Evolutionary conservation across 176 grass and related monocot genomes (phyloP), one percentile per base, ranked within the genome.

Genomic region (Canna indica): DNA sequence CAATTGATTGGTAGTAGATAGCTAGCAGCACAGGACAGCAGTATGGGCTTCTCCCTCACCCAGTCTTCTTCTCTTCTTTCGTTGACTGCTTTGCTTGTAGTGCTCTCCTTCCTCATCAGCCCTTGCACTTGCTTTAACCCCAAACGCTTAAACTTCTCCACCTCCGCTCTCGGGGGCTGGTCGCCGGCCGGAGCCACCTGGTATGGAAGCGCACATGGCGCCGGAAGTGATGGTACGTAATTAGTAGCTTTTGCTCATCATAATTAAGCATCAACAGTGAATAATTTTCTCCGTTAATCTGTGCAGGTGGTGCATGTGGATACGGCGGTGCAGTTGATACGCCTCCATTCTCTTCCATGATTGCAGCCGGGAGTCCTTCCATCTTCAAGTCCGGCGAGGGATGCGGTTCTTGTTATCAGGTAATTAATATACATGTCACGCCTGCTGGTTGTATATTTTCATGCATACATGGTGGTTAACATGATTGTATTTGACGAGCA

Each of bases 361-460:
- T 90, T 67, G 17, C 93, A 44, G 73, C 88, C 20, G 93, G 79
- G 10, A 88, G 77, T 26, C 86, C 93, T 26, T 81, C 86, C 24
- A 33, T 97, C 65, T 97, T 77, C 82, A 87, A 83, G 65, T 74
- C 44, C 7, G 93, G 88, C 68, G 84, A 81, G 71, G 88, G 94
- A 1, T 97, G 94, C 27, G 94, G 94, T 44, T 84, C 94, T 7
- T 97, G 94, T 75, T 92, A 90, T 67, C 84, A 85, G 88, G n/a
- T n/a, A n/a, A n/a, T n/a, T n/a, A n/a, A n/a, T n/a, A n/a, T n/a
- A n/a, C n/a, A n/a, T n/a, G n/a, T n/a, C n/a, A n/a, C n/a, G n/a
- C n/a, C n/a, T n/a, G n/a, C n/a, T n/a, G n/a, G n/a, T n/a, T n/a
- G n/a, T n/a, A n/a, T n/a, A n/a, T n/a, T n/a, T n/a, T n/a, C n/a